These are phyloP conservation scores for Pleurotus ostreatus DNA, from an alignment of 768 basidiomycete genomes.

Conservation along the genomic window DNA sequence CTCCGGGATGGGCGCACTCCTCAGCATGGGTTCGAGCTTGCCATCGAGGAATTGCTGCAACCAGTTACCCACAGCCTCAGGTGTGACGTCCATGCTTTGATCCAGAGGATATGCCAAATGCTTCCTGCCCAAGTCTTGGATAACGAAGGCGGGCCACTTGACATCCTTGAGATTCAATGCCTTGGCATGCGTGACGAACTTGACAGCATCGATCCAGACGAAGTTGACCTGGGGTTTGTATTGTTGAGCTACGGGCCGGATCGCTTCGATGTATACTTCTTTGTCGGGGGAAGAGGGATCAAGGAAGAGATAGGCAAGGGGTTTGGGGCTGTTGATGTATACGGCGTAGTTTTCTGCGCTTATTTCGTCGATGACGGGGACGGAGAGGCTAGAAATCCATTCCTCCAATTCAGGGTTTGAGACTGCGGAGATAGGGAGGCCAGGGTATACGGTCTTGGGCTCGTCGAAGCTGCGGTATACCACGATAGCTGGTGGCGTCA, in stretches of 20 bases:
- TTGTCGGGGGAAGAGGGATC: slow-evolving; percentile 70
- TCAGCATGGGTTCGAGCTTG: slow-evolving; percentile 76
- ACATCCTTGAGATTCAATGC: slow-evolving; percentile 82
- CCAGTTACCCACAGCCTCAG: slow-evolving; percentile 54
- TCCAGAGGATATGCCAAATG: slow-evolving; percentile 90
- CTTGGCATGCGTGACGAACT: slow-evolving; percentile 94
- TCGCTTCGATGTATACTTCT: slow-evolving; percentile 57
- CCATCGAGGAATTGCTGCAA: slow-evolving; percentile 66
- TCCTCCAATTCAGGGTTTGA: slow-evolving; percentile 59
- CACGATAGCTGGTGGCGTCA: slow-evolving; percentile 80
- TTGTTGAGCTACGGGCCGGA: slow-evolving; percentile 76
- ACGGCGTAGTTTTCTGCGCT: slow-evolving; percentile 86
- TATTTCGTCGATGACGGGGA: slow-evolving; percentile 90
- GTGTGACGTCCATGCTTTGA: slow-evolving; percentile 58
- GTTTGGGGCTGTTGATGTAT: slow-evolving; percentile 80
- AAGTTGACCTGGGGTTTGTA: slow-evolving; percentile 91
- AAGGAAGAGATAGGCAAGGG: slow-evolving; percentile 92
- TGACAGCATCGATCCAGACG: slow-evolving; percentile 95
- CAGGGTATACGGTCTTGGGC: slow-evolving; percentile 61
- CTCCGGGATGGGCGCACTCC: slow-evolving; percentile 85
- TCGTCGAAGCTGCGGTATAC: slow-evolving; percentile 94
- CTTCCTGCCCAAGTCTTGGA: slow-evolving; percentile 70
- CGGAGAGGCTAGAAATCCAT: slow-evolving; percentile 80
- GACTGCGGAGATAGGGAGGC: slow-evolving; percentile 50
- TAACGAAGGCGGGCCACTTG: slow-evolving; percentile 91